Evolutionary conservation across 192 early-diverging fungal species (phyloP), one percentile per base, ranked within the genome.

Genomic region (Gigaspora rosea): DNA sequence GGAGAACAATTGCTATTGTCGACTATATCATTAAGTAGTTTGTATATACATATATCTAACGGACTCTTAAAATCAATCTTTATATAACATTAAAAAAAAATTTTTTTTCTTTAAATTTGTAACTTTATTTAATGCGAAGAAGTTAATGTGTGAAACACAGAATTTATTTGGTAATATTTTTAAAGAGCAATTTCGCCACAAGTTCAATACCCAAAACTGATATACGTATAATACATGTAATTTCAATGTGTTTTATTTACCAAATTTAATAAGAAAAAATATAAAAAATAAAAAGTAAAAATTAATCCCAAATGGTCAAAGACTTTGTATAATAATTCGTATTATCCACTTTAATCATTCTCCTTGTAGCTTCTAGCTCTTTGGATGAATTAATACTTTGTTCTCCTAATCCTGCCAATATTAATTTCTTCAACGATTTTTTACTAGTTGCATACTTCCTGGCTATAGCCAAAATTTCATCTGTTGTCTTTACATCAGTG

Each of bases 31-130:
- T 54, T 18, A 54, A 18, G 18, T 54, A 54, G 52, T 54, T 54
- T 54, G 52, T 54, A n/a, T n/a, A n/a, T n/a, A n/a, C n/a, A 54
- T 54, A 54, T 54, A 54, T 54, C 12, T 54, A 54, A 54, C 52
- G 52, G 52, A 54, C 52, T 54, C 18, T 54, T 54, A 54, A 54
- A 54, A 54, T 54, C 36, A 41, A 41, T 41, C 36, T 41, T 41
- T n/a, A n/a, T 41, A 41, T 41, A 41, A 41, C 36, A 41, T 41
- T 41, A 41, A 41, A 41, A 41, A 41, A 41, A 41, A 41, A 41
- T 41, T 41, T 41, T 41, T 41, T 41, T 41, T 41, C 36, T 41
- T 41, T 41, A 41, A 41, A 41, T 3, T 41, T 41, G n/a, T 41
- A 5, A 41, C 36, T 41, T 41, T 41, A 41, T 41, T 41, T 41